These are phyloP conservation scores for Conoideocrella luteorostrata DNA, from an alignment of 2,329 filamentous ascomycete genomes.

Conservation along the genomic window DNA sequence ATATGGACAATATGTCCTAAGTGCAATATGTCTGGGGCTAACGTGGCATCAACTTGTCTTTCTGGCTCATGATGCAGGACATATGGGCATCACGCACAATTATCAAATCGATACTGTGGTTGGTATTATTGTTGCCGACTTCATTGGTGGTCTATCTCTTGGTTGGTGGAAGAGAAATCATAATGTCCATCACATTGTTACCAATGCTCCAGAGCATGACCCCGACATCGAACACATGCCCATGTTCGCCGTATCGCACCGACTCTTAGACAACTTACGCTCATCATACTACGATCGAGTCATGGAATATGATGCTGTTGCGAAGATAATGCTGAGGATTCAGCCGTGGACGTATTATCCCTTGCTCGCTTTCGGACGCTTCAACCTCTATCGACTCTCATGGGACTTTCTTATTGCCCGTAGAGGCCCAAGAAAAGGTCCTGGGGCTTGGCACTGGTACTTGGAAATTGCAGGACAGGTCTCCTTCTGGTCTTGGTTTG, in stretches of 20 bases:
- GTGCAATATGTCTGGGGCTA: constrained; percentile 68
- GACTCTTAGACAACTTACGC: constrained; percentile 64
- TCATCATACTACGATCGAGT: constrained; percentile 80
- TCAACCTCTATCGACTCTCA: constrained; percentile 79
- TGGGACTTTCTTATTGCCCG: constrained; percentile 70
- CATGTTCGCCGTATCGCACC: constrained; percentile 80
- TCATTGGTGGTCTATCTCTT: constrained; percentile 78
- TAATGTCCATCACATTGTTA: constrained; percentile 95
- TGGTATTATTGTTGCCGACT: constrained; percentile 86
- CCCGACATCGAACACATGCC: constrained; percentile 91
- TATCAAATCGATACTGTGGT: constrained; percentile 79
- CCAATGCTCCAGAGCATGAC: constrained; percentile 91
- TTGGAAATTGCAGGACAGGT: constrained; percentile 70
- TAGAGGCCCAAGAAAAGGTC: constrained; percentile 65
- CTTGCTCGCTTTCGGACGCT: constrained; percentile 71
- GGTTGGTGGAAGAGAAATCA: constrained; percentile 98
- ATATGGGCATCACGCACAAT: constrained; percentile 94
- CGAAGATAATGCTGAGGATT: constrained; percentile 62
- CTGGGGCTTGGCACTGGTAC: constrained; percentile 77
- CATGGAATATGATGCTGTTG: constrained; percentile 71
- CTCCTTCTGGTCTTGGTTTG: constrained; percentile 84
- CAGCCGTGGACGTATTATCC: constrained; percentile 82
- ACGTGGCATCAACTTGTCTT: constrained; percentile 97
- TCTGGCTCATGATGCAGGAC: constrained; percentile 87
- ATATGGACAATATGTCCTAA: constrained; percentile 59